Evolutionary conservation across 1,284 basidiomycete species (phyloP).

Genomic region (Cryptococcus wingfieldii): DNA sequence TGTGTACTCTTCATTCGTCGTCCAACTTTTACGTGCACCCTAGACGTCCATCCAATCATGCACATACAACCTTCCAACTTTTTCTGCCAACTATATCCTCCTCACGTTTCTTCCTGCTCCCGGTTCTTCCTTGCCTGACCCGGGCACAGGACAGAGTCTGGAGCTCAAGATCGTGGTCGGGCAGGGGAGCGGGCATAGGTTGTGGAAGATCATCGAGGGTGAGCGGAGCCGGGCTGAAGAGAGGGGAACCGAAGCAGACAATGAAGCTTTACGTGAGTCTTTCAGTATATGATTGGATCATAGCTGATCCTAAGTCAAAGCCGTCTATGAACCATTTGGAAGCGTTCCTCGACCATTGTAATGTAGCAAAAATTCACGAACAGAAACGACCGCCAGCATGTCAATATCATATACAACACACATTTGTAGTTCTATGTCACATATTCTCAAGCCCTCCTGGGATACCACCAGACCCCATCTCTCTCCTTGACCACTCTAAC

Average conservation of each 20-base stretch:
- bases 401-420: not conserved
- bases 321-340: not conserved
- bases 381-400: not conserved
- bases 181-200: constrained; percentile 36
- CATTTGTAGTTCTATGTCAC: not conserved
- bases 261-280: constrained; percentile 37
- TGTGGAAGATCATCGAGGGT: constrained; percentile 44
- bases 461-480: constrained; percentile 51
- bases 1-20: not conserved
- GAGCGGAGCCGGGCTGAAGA: constrained; percentile 28
- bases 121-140: constrained; percentile 26
- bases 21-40: not conserved
- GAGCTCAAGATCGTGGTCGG: constrained; percentile 33
- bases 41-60: constrained; percentile 20
- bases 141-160: constrained; percentile 29
- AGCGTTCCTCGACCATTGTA: not conserved
- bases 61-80: constrained; percentile 40
- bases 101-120: constrained; percentile 34
- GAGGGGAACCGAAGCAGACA: constrained; percentile 19
- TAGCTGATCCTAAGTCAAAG: not conserved
- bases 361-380: not conserved
- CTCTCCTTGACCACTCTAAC: constrained; percentile 70
- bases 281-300: not conserved
- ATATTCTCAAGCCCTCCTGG: constrained; percentile 24
- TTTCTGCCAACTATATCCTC: constrained; percentile 36